phyloP scores from a whole-genome alignment of 257 asterid species.

The Scutellaria galericulata region DNA sequence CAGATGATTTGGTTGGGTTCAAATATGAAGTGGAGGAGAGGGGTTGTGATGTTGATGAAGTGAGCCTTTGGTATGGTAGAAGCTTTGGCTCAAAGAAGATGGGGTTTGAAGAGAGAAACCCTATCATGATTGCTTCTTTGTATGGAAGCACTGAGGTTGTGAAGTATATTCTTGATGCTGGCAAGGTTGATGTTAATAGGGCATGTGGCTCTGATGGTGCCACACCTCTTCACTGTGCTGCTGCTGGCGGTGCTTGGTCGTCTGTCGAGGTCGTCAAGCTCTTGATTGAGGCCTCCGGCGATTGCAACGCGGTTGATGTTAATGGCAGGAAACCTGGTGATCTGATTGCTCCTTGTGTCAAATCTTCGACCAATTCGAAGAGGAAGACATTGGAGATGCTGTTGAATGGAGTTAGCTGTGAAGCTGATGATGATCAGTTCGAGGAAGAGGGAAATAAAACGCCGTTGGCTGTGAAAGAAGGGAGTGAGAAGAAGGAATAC shows the following conservation, averaged over 20 bases:
- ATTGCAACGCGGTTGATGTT: slow-evolving; percentile 49
- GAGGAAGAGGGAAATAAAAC: slow-evolving; percentile 44
- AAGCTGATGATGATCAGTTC: slow-evolving; percentile 23
- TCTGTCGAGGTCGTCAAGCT: slow-evolving; percentile 59
- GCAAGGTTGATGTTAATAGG: slow-evolving; percentile 64
- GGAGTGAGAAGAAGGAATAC: slow-evolving; percentile 70
- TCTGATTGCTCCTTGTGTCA: slow-evolving; percentile 55
- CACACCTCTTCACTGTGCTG: slow-evolving; percentile 87
- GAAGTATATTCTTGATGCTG: slow-evolving; percentile 55
- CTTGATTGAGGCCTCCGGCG: slow-evolving; percentile 59
- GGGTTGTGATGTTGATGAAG: slow-evolving; percentile 68
- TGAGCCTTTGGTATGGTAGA: slow-evolving; percentile 81
- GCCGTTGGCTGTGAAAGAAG: slow-evolving; percentile 33
- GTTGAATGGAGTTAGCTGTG: slow-evolving; percentile 52
- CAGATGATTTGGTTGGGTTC: slow-evolving; percentile 65
- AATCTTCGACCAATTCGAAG: slow-evolving; percentile 38
- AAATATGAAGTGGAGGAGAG: slow-evolving; percentile 57
- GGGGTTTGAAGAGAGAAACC: slow-evolving; percentile 79
- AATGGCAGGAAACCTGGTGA: slow-evolving; percentile 69
- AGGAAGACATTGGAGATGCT: slow-evolving; percentile 62
- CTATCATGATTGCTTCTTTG: slow-evolving; percentile 76
- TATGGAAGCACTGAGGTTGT: slow-evolving; percentile 71
- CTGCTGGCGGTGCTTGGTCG: slow-evolving; percentile 69
- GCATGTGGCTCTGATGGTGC: slow-evolving; percentile 81
- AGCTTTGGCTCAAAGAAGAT: slow-evolving; percentile 72